Percentiles rank a stretch among this genome's conserved stretches.
These are phyloP conservation scores for Sugiyamaella grinbergsii DNA, from an alignment of 1,139 yeast genomes.

Conservation along the genomic window DNA sequence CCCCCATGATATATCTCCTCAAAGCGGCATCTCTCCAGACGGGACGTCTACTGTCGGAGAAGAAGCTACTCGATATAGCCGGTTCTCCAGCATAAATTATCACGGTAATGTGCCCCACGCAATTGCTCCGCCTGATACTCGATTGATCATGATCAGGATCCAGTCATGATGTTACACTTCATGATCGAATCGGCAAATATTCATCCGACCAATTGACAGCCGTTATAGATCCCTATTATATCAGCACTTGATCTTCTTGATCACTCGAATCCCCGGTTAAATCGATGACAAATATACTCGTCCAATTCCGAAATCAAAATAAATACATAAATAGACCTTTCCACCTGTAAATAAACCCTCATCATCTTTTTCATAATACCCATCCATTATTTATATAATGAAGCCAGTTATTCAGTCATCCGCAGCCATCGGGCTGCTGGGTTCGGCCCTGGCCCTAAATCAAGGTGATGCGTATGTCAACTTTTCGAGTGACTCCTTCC, in stretches of 20 bases:
- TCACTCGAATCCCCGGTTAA: slow-evolving; percentile 8
- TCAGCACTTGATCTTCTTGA: background rate
- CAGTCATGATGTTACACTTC: background rate
- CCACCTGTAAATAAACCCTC: too few species aligned
- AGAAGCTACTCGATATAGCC: too few species aligned
- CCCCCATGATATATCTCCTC: too few species aligned
- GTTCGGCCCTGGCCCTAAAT: slow-evolving; percentile 17
- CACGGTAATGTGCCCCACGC: background rate
- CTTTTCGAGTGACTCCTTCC: slow-evolving; percentile 8
- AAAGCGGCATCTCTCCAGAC: too few species aligned
- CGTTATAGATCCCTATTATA: background rate
- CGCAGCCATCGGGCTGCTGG: slow-evolving; percentile 4
- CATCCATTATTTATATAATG: too few species aligned
- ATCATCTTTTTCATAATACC: too few species aligned
- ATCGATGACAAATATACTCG: background rate
- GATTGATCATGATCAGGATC: background rate
- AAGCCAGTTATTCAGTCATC: slow-evolving; percentile 6
- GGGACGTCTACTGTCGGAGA: too few species aligned
- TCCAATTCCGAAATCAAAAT: background rate
- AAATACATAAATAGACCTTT: background rate
- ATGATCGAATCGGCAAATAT: too few species aligned
- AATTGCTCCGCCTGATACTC: background rate
- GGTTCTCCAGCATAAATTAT: too few species aligned
- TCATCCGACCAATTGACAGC: background rate
- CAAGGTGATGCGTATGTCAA: slow-evolving; percentile 17